Base-by-base conservation (phyloP, 176 grass and related monocot species). In the Echinochloa phyllopogon region DNA sequence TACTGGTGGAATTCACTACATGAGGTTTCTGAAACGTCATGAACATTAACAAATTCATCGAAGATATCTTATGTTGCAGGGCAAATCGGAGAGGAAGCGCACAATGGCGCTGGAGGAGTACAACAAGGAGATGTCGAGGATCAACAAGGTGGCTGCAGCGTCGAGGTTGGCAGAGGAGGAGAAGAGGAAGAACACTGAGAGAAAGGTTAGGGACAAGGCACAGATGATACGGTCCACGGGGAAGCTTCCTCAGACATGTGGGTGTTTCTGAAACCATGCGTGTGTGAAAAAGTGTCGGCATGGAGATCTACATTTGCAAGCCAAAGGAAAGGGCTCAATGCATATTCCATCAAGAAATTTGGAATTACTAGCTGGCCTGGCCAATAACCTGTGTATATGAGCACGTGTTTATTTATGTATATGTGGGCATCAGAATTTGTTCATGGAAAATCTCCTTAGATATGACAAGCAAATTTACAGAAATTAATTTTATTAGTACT, bases 171-270 rank as follows among this genome's bases (percentile, higher is more conserved):
- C 79, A 1, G 84, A 74, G n/a, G 84, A 88, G 79, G 84, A 93
- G 72, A 92, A 69, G 72, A 91, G 42, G 76, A 89, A 29, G 72
- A 89, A 48, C n/a, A 88, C 90, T 1, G 88, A 93, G 84, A 27
- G 49, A 1, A 92, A 89, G 86, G 69, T 69, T 12, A 80, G 53
- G 49, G 75, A 89, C 62, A 97, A 97, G 81, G 82, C 82, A 1
- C 76, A 53, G 1, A 94, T 53, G 45, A 97, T 94, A 66, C 71
- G 86, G 6, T 36, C 84, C 0, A 76, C 42, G 0, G 88, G 82
- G 61, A 89, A 85, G 86, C 81, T 88, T 53, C 84, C 90, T 4
- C n/a, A 44, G 62, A 36, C 88, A 8, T 97, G 86, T 82, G 37
- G 33, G 13, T 94, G 89, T 50, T 88, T 91, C 63, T 88, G 17